A percentile compares a stretch with the other conserved stretches of the same genome.
Conservation (phyloP, 129 eudicot species). For the Calendula officinalis region DNA sequence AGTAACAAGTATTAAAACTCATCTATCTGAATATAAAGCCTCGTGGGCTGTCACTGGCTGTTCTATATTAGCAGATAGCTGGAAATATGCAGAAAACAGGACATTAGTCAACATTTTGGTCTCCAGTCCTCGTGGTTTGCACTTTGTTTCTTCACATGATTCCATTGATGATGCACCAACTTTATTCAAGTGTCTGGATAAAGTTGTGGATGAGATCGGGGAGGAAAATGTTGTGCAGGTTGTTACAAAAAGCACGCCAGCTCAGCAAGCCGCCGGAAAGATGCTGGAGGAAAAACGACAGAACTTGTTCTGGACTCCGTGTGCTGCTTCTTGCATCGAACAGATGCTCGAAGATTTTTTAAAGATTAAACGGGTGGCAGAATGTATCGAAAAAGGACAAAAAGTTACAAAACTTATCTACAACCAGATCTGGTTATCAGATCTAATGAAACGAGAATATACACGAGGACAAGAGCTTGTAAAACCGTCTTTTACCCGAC, state of each 20-base stretch:
- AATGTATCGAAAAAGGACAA: constrained; percentile 82
- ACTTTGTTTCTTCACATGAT: constrained; percentile 79
- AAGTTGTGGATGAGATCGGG: constrained; percentile 87
- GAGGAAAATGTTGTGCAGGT: constrained; percentile 98
- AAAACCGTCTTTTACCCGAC: constrained; percentile 56
- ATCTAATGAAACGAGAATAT: constrained; percentile 70
- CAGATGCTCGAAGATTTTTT: constrained; percentile 70
- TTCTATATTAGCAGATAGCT: constrained; percentile 91
- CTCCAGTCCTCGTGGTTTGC: constrained; percentile 91
- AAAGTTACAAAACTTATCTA: constrained; percentile 78
- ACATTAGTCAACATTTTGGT: constrained; percentile 75
- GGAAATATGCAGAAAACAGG: constrained; percentile 67
- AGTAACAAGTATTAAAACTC: constrained; percentile 50
- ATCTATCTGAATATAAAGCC: constrained; percentile 71
- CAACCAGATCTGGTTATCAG: constrained; percentile 66
- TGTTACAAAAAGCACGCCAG: constrained; percentile 67
- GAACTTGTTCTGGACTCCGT: constrained; percentile 81
- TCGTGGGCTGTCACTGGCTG: constrained; percentile 96
- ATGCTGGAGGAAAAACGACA: constrained; percentile 88
- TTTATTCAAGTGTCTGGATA: constrained; percentile 69
- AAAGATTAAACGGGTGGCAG: constrained; percentile 75
- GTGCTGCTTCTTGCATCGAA: constrained; percentile 82
- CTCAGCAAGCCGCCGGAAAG: constrained; percentile 86
- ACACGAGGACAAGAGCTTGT: constrained; percentile 85
- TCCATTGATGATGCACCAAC: constrained; percentile 64